phyloP scores from a whole-genome alignment of 768 basidiomycete genomes.

The Tephrocybe sp. region DNA sequence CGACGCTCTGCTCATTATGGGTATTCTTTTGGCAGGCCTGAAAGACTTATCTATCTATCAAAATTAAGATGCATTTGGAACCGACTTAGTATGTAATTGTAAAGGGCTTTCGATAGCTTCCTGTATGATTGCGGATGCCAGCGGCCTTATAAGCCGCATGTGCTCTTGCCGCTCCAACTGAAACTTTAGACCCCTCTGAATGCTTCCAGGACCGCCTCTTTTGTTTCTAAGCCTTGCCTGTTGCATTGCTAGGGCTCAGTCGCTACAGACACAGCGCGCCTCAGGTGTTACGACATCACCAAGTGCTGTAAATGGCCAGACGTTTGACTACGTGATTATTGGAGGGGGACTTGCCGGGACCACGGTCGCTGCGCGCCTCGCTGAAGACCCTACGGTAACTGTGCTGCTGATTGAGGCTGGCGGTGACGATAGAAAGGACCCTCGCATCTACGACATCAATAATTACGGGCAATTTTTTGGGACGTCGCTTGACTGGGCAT shows the following conservation, averaged over 20 bases:
- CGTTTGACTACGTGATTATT: constrained; percentile 42
- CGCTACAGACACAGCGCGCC: constrained; percentile 23
- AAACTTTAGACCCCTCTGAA: too few species aligned
- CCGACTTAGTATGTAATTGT: too few species aligned
- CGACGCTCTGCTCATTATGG: too few species aligned
- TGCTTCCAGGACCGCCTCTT: too few species aligned
- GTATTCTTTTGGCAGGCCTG: too few species aligned
- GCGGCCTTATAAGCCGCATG: too few species aligned
- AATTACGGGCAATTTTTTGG: constrained; percentile 39
- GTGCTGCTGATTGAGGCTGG: constrained; percentile 54
- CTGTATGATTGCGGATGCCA: too few species aligned
- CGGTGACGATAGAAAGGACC: constrained; percentile 40
- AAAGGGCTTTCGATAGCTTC: too few species aligned
- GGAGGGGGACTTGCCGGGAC: constrained; percentile 47
- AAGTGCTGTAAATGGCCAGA: constrained; percentile 29
- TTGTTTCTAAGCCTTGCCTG: too few species aligned
- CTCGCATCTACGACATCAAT: constrained; percentile 44
- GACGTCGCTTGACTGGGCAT: constrained; percentile 43
- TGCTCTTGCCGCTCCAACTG: too few species aligned
- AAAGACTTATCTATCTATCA: too few species aligned
- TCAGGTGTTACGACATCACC: constrained; percentile 33
- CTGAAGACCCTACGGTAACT: constrained; percentile 38
- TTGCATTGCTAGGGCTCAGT: constrained; percentile 9
- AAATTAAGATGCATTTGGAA: too few species aligned
- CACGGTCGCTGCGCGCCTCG: constrained; percentile 45